Evolutionary conservation across 768 basidiomycete genomes (phyloP).

Genomic region (Cytidiella melzeri): DNA sequence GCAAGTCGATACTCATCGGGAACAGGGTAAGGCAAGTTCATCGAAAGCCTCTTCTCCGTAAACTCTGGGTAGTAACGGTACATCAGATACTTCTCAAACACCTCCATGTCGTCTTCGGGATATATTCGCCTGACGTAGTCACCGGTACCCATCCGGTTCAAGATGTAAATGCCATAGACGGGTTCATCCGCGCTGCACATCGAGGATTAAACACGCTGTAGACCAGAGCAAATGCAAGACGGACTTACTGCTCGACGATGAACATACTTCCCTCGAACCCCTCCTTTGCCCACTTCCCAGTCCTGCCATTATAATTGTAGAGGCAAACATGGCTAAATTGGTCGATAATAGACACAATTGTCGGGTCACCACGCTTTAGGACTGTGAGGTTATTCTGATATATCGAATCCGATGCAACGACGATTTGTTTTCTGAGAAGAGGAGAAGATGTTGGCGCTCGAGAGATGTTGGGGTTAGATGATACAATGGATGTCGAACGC

Average conservation of each 20-base stretch:
- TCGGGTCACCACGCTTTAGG: slow-evolving; percentile 70
- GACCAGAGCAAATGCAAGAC: slow-evolving; percentile 1
- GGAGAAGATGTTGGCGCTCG: slow-evolving; percentile 13
- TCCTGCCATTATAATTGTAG: slow-evolving; percentile 62
- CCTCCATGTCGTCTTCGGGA: slow-evolving; percentile 71
- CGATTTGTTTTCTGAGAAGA: slow-evolving; percentile 16
- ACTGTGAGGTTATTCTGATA: slow-evolving; percentile 79
- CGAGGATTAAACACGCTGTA: slow-evolving; percentile 6
- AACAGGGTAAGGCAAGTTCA: slow-evolving; percentile 23
- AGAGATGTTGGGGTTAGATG: slow-evolving; percentile 10
- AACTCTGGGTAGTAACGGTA: slow-evolving; percentile 70
- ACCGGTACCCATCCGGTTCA: slow-evolving; percentile 75
- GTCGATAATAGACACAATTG: slow-evolving; percentile 76
- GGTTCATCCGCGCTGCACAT: slow-evolving; percentile 61
- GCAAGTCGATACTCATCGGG: slow-evolving; percentile 12
- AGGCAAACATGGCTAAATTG: slow-evolving; percentile 86
- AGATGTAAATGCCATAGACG: slow-evolving; percentile 78
- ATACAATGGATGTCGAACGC: slow-evolving; percentile 20
- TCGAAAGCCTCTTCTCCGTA: slow-evolving; percentile 34
- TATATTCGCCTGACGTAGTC: slow-evolving; percentile 72
- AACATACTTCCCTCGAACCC: slow-evolving; percentile 89
- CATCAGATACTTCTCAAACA: slow-evolving; percentile 62
- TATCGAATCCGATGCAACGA: slow-evolving; percentile 17
- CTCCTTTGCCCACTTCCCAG: slow-evolving; percentile 68
- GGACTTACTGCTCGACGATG: slow-evolving; percentile 71